Evolutionary conservation across 345 rosid species (phyloP).

Genomic region (Hibiscus mutabilis): DNA sequence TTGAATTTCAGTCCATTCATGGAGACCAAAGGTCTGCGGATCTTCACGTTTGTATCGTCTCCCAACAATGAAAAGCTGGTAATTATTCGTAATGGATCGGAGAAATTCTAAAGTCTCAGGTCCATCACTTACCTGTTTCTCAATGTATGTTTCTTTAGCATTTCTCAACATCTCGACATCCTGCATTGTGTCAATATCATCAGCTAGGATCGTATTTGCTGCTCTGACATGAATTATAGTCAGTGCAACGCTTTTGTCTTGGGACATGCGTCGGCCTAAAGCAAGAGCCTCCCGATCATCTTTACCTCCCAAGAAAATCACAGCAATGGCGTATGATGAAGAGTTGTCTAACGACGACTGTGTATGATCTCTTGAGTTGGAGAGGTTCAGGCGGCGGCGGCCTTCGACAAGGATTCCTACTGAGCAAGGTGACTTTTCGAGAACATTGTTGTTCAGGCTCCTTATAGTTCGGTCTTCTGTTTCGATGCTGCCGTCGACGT

Average conservation of each 20-base stretch:
- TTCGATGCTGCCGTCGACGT: conserved; percentile 17
- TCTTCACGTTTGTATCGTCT: conserved; percentile 11
- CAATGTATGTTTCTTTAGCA: not conserved
- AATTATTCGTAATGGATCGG: not conserved
- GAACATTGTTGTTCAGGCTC: conserved; percentile 21
- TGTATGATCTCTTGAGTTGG: not conserved
- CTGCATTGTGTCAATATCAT: not conserved
- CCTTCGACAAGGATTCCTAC: conserved; percentile 27
- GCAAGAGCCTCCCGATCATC: not conserved
- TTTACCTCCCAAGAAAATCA: not conserved
- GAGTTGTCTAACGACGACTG: not conserved
- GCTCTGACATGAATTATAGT: not conserved
- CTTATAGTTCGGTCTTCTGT: conserved; percentile 19
- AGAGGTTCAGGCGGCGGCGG: conserved; percentile 11
- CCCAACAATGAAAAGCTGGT: conserved; percentile 26
- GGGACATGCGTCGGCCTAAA: not conserved
- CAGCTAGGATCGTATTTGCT: not conserved
- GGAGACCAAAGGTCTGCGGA: not conserved
- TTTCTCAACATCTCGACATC: not conserved
- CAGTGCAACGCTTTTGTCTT: not conserved
- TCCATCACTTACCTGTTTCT: conserved; percentile 14
- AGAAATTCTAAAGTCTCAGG: conserved; percentile 11
- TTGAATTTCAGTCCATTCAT: conserved; percentile 19
- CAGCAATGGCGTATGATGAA: not conserved
- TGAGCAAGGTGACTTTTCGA: conserved; percentile 34